Conservation (phyloP, 1,284 basidiomycete genomes). For the Rhodotorula glutinis region DNA sequence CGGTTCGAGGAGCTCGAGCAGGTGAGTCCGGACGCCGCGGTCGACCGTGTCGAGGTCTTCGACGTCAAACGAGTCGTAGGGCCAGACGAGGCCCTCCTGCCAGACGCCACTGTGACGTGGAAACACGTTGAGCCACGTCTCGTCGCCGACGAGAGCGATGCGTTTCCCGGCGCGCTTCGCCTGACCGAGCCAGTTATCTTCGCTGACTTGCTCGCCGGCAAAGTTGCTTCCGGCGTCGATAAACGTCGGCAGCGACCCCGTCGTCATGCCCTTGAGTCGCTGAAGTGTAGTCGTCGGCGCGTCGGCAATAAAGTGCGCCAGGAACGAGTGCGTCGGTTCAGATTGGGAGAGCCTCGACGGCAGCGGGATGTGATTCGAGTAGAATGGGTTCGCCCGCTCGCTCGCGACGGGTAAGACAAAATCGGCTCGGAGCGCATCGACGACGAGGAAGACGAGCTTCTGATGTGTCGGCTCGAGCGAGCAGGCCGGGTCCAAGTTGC, state of each 20-base stretch:
- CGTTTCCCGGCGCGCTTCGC: constrained; percentile 52
- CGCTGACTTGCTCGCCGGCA: constrained; percentile 54
- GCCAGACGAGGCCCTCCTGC: constrained; percentile 62
- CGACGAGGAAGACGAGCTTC: constrained; percentile 77
- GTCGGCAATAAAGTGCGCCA: constrained; percentile 86
- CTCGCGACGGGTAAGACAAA: constrained; percentile 68
- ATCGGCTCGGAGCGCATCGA: constrained; percentile 92
- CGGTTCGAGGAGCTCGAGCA: constrained; percentile 71
- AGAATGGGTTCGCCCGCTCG: constrained; percentile 46
- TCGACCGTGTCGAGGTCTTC: constrained; percentile 97
- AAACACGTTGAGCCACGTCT: constrained; percentile 92
- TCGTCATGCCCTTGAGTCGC: constrained; percentile 90
- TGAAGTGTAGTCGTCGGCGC: constrained; percentile 95
- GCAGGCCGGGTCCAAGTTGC: constrained; percentile 48
- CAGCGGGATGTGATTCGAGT: constrained; percentile 77
- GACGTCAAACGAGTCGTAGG: constrained; percentile 97
- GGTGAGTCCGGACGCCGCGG: constrained; percentile 73
- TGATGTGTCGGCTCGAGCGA: constrained; percentile 64
- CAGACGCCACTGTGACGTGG: constrained; percentile 52
- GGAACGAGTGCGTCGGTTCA: constrained; percentile 68
- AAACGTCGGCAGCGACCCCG: constrained; percentile 93
- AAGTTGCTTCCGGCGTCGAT: constrained; percentile 91
- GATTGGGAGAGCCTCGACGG: constrained; percentile 66
- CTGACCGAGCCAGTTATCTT: constrained; percentile 66
- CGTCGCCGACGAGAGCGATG: constrained; percentile 88